Percentiles rank a stretch among this genome's conserved stretches.
Evolutionary conservation across 202 grass and related monocot species (phyloP).

Genomic region (Schoenoplectus tabernaemontani): DNA sequence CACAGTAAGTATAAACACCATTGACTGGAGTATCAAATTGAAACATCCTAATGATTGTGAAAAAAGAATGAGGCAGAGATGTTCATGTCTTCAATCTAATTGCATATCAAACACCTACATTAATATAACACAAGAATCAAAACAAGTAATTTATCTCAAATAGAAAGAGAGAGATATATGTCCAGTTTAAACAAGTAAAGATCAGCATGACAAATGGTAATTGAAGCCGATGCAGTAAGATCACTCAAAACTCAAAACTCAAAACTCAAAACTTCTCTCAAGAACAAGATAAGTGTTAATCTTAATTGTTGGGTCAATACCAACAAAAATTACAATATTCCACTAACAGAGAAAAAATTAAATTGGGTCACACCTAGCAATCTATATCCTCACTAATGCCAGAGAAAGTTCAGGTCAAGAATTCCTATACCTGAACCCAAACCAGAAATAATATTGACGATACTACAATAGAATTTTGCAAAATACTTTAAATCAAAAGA

Average conservation of each 20-base stretch:
- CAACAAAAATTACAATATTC: background rate
- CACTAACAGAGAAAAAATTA: background rate
- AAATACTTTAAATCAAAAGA: no score
- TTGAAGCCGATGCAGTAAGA: background rate
- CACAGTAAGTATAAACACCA: no score
- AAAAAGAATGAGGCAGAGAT: background rate
- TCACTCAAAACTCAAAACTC: background rate
- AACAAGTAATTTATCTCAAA: background rate
- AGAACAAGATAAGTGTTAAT: background rate
- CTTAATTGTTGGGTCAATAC: background rate
- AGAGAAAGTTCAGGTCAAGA: background rate
- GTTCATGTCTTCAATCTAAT: slow-evolving; percentile 2
- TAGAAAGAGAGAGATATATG: no score
- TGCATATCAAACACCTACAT: slow-evolving; percentile 19
- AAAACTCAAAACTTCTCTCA: no score
- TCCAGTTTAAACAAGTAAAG: background rate
- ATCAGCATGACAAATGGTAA: background rate
- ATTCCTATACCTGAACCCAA: background rate
- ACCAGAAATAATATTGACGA: background rate
- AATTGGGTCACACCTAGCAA: background rate
- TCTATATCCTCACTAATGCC: background rate
- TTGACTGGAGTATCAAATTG: background rate
- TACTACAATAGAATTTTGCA: no score
- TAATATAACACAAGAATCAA: slow-evolving; percentile 10
- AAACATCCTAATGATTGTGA: slow-evolving; percentile 21